phyloP scores from a whole-genome alignment of 73 alveolate species.

The Paramecium primaurelia region DNA sequence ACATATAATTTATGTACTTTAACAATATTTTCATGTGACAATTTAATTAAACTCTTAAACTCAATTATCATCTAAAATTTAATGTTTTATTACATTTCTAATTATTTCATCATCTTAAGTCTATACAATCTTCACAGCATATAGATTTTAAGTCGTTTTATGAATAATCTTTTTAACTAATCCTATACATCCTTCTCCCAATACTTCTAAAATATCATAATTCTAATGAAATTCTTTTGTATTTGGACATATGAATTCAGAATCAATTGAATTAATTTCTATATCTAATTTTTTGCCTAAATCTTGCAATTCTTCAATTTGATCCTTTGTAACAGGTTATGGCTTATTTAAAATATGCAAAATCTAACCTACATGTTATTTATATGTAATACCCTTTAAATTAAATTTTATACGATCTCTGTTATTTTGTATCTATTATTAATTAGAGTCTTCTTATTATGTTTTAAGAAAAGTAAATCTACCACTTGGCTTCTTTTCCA shows the following conservation, averaged over 20 bases:
- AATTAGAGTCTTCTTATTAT: not conserved
- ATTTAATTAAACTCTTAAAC: not conserved
- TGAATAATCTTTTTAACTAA: constrained; percentile 39
- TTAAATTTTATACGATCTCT: not conserved
- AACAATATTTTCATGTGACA: constrained; percentile 41
- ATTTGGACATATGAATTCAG: not conserved
- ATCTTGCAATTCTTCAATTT: not conserved
- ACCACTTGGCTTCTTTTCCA: constrained; percentile 28
- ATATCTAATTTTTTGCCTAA: not conserved
- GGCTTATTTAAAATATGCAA: not conserved
- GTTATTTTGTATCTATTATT: not conserved
- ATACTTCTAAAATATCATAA: not conserved
- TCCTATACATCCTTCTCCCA: constrained; percentile 60
- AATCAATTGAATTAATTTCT: not conserved
- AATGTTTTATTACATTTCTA: not conserved
- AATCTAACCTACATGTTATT: not conserved
- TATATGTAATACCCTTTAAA: not conserved
- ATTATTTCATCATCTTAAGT: constrained; percentile 54
- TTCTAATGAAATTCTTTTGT: not conserved
- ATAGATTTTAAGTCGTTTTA: not conserved
- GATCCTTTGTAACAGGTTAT: not conserved
- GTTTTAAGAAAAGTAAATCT: not conserved
- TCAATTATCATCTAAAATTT: constrained; percentile 33
- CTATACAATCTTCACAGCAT: constrained; percentile 16
- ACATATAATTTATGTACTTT: constrained; percentile 43